Conservation (phyloP, 2,329 filamentous ascomycete species). For the Dothiorella sarmentorum region DNA sequence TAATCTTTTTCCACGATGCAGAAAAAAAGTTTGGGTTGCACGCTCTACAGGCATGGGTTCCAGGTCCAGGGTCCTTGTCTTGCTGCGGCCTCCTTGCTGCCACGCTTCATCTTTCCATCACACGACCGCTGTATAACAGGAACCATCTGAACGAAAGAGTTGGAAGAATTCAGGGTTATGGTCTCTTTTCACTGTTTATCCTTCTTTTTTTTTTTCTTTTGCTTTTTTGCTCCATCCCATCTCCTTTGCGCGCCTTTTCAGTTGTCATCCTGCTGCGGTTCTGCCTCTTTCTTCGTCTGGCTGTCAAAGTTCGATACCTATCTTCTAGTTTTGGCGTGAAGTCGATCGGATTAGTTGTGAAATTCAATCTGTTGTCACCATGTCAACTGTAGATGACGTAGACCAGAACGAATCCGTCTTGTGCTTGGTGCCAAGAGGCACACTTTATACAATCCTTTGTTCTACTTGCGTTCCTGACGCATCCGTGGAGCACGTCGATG, state of each 20-base stretch:
- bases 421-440: background rate
- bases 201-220: too few species aligned
- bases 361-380: background rate
- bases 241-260: background rate
- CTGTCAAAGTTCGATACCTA: constrained; percentile 19
- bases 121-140: constrained; percentile 16
- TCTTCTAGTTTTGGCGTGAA: constrained; percentile 14
- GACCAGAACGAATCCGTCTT: background rate
- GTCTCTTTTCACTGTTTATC: constrained; percentile 15
- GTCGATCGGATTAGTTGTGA: constrained; percentile 13
- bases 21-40: constrained; percentile 15
- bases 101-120: background rate
- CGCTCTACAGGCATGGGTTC: constrained; percentile 3
- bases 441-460: constrained; percentile 11
- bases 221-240: too few species aligned
- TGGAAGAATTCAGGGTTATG: background rate
- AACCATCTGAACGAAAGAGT: background rate
- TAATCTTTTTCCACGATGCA: constrained; percentile 6
- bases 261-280: background rate
- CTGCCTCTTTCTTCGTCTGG: constrained; percentile 6
- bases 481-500: background rate
- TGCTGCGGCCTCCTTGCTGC: constrained; percentile 5
- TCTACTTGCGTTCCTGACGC: background rate
- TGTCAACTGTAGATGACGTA: background rate
- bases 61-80: constrained; percentile 2